Base-by-base conservation (phyloP, 2,329 filamentous ascomycete genomes). In the Fusarium secorum region DNA sequence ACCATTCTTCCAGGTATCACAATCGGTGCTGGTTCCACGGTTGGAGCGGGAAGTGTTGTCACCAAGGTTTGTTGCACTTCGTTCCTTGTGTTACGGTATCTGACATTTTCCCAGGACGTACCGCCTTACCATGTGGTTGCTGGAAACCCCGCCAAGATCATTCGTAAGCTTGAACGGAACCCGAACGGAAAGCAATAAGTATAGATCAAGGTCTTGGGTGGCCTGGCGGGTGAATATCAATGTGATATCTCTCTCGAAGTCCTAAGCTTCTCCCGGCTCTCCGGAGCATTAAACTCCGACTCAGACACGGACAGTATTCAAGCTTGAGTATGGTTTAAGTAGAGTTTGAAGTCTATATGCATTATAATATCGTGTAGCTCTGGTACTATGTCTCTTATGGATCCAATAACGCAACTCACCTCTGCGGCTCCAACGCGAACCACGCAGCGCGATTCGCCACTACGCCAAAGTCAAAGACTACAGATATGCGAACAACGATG, bases 1-100 rank as follows among this genome's bases (percentile, higher is more conserved):
- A 88, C 85, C 26, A 87, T 97, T 22, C 82, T 95, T 45, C 89
- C 93, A 0, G 94, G 94, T 0, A 89, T 97, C 28, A 95, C 87
- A 2, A 91, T 97, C 70, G 94, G 94, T 1, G 85, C 86, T 59
- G 93, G 94, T 0, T 85, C 84, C 8, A 92, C 90, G 0, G 86
- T 97, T 66, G 94, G 93, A 2, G 94, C 94, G 3, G 93, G 91
- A 2, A 93, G 91, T 77, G 92, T 97, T 7, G 93, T 97, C 28
- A 96, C 93, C 4, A 96, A 91, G 81, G 76, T 73, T 59, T 32
- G 17, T n/a, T 14, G 7, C 7, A 85, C 17, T 5, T 11, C 5
- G 18, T 5, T 17, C 1, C 7, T 7, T 30, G 2, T 11, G n/a
- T 1, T 14, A 7, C 9, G 7, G 20, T 13, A 2, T 42, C n/a